These are phyloP conservation scores for Cornus florida DNA, from an alignment of 148 eudicot species.

Conservation along the genomic window DNA sequence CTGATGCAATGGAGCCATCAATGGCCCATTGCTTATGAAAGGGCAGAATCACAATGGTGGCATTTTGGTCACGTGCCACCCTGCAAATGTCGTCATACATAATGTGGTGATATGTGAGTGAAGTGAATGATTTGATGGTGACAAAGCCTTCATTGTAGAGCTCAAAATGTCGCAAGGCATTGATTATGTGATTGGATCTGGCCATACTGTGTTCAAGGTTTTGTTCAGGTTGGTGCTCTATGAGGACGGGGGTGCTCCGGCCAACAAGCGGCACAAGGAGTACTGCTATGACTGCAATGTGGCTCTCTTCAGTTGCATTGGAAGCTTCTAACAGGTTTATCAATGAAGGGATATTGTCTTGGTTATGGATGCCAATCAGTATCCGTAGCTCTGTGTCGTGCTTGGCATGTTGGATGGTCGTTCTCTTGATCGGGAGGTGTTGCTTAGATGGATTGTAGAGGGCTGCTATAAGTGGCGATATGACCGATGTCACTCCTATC, in stretches of 20 bases:
- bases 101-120: constrained; percentile 41
- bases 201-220: constrained; percentile 21
- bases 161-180: constrained; percentile 55
- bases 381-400: constrained; percentile 52
- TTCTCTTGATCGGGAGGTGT: constrained; percentile 29
- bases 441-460: constrained; percentile 45
- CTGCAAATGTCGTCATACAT: constrained; percentile 64
- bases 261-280: constrained; percentile 61
- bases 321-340: constrained; percentile 67
- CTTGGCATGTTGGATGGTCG: constrained; percentile 64
- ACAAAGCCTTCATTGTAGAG: constrained; percentile 27
- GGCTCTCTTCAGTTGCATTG: constrained; percentile 35
- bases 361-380: constrained; percentile 53
- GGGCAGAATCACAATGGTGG: constrained; percentile 51
- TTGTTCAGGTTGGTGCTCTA: constrained; percentile 41
- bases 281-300: constrained; percentile 40
- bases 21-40: constrained; percentile 66
- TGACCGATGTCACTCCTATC: constrained; percentile 37
- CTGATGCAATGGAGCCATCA: constrained; percentile 42
- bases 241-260: constrained; percentile 50
- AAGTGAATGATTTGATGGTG: constrained; percentile 46
- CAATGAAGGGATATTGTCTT: constrained; percentile 51
- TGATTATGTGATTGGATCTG: constrained; percentile 39
- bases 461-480: constrained; percentile 45
- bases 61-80: constrained; percentile 50